phyloP scores from a whole-genome alignment of 73 alveolate species.

The Stentor roeselii region DNA sequence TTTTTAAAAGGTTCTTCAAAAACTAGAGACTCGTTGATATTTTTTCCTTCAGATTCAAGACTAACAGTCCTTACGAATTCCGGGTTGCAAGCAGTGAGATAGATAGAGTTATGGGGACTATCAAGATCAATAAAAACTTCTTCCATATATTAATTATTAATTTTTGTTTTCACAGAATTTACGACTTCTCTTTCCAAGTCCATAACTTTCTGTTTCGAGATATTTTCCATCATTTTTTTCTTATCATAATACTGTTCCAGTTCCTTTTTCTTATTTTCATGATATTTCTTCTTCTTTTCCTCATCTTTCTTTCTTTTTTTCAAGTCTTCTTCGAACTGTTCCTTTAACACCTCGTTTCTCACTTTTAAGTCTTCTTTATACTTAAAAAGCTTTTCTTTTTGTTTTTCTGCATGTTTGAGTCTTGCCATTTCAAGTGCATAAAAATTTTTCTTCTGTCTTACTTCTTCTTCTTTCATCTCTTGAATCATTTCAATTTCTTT shows the following conservation, averaged over 20 bases:
- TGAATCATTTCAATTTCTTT: constrained; percentile 22
- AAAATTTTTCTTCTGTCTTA: not conserved
- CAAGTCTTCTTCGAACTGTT: not conserved
- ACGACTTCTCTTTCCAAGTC: constrained; percentile 13
- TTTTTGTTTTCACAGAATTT: not conserved
- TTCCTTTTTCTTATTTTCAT: not conserved
- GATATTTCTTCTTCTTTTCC: constrained; percentile 15
- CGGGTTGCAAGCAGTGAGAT: not conserved
- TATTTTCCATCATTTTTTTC: constrained; percentile 4
- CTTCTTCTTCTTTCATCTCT: constrained; percentile 4
- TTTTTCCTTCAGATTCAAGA: not conserved
- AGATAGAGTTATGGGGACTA: not conserved
- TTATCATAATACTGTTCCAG: not conserved
- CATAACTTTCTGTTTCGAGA: not conserved
- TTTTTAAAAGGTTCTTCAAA: not conserved
- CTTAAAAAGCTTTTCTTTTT: not conserved
- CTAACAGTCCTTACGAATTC: not conserved
- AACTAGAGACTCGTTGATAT: not conserved
- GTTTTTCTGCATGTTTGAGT: not conserved
- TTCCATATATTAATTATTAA: not conserved
- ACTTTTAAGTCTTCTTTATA: not conserved
- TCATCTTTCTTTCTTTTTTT: not conserved
- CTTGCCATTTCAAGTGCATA: not conserved
- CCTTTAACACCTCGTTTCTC: not conserved
- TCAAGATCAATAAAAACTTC: not conserved